Conservation (phyloP, 2,329 filamentous ascomycete species). For the Colletotrichum sp. region DNA sequence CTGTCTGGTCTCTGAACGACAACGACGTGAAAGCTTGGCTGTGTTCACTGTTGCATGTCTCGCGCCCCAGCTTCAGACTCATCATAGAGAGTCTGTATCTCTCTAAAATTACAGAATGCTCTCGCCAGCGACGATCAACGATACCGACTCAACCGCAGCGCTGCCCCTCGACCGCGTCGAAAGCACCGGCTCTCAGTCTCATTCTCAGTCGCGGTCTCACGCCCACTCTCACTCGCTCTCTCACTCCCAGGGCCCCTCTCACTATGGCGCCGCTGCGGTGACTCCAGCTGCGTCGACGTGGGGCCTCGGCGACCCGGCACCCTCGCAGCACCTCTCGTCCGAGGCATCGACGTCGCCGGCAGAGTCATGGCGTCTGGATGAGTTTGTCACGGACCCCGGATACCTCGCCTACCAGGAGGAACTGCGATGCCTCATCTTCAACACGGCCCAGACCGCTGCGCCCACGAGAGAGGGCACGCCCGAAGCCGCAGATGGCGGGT, state of each 20-base stretch:
- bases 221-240: neutral
- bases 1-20: neutral
- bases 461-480: constrained; percentile 46
- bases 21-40: neutral
- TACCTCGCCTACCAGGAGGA: constrained; percentile 52
- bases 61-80: neutral
- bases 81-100: neutral
- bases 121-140: neutral
- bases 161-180: neutral
- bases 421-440: constrained; percentile 50
- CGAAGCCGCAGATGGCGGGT: constrained; percentile 21
- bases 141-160: neutral
- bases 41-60: neutral
- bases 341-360: constrained; percentile 28
- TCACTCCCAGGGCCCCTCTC: neutral
- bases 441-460: constrained; percentile 46
- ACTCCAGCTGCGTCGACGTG: neutral
- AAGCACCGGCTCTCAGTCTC: neutral
- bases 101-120: neutral
- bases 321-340: constrained; percentile 14
- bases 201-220: neutral
- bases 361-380: constrained; percentile 36
- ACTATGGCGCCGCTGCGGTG: neutral
- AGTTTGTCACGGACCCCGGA: constrained; percentile 42
- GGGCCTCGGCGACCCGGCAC: constrained; percentile 8